phyloP scores from a whole-genome alignment of 106 monocot species.

The Chionographis japonica region DNA sequence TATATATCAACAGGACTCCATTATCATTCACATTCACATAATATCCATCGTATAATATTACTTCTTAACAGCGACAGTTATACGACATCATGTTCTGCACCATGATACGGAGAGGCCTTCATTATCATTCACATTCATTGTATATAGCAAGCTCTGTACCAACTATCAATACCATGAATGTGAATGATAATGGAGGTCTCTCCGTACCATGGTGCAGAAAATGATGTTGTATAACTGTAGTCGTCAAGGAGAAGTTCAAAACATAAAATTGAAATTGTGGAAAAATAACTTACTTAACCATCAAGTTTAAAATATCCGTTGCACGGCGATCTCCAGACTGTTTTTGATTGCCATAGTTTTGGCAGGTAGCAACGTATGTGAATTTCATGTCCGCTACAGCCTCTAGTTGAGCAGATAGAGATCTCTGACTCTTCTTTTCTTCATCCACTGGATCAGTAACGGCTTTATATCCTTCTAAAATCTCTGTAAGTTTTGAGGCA shows the following conservation, averaged over 20 bases:
- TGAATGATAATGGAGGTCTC: too few species aligned
- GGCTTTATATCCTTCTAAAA: conserved; percentile 95
- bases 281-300: conserved; percentile 85
- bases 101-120: too few species aligned
- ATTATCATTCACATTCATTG: too few species aligned
- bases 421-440: conserved; percentile 87
- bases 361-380: conserved; percentile 93
- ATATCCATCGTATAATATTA: too few species aligned
- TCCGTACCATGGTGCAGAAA: neutral
- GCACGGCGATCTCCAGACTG: conserved; percentile 94
- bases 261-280: neutral
- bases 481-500: conserved; percentile 46
- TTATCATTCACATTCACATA: too few species aligned
- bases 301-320: conserved; percentile 95
- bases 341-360: conserved; percentile 96
- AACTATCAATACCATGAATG: too few species aligned
- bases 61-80: neutral
- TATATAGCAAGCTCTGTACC: too few species aligned
- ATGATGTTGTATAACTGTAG: neutral
- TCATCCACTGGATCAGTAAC: conserved; percentile 80
- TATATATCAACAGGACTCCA: too few species aligned
- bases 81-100: neutral
- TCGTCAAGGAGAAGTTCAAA: neutral
- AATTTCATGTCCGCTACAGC: conserved; percentile 99
- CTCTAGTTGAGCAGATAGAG: conserved; percentile 85